Percentiles rank a stretch among this genome's conserved stretches.
Evolutionary conservation across 2,329 filamentous ascomycete genomes (phyloP).

Genomic region (Chaetomium sp.): DNA sequence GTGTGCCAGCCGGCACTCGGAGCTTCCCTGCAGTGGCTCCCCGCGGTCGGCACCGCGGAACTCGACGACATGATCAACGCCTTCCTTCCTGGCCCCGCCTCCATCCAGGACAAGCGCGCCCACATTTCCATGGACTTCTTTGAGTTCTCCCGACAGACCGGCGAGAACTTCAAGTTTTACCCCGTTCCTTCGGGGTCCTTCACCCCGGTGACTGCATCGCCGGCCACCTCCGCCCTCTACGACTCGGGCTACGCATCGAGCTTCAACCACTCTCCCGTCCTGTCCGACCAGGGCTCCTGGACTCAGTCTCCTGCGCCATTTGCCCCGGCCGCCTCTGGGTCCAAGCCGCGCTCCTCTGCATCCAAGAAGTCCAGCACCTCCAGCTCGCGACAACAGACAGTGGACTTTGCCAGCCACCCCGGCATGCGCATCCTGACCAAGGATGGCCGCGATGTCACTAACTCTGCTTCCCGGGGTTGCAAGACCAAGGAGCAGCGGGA

Average conservation of each 20-base stretch:
- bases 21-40: slow-evolving; percentile 63
- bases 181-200: slow-evolving; percentile 48
- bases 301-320: slow-evolving; percentile 41
- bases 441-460: slow-evolving; percentile 64
- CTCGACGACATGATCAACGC: slow-evolving; percentile 62
- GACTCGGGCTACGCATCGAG: slow-evolving; percentile 52
- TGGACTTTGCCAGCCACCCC: slow-evolving; percentile 57
- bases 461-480: slow-evolving; percentile 61
- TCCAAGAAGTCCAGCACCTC: slow-evolving; percentile 36
- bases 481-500: slow-evolving; percentile 70
- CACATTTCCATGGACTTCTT: slow-evolving; percentile 62
- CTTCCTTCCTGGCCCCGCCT: slow-evolving; percentile 56
- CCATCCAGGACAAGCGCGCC: slow-evolving; percentile 61
- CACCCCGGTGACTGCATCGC: slow-evolving; percentile 47
- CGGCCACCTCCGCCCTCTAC: slow-evolving; percentile 47
- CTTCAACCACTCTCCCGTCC: slow-evolving; percentile 53
- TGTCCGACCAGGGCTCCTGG: slow-evolving; percentile 52
- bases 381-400: slow-evolving; percentile 40
- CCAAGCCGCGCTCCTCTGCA: slow-evolving; percentile 28
- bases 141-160: slow-evolving; percentile 54
- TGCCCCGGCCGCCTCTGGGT: slow-evolving; percentile 37
- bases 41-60: slow-evolving; percentile 64
- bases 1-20: slow-evolving; percentile 62
- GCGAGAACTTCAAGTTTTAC: slow-evolving; percentile 64
- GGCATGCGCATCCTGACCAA: slow-evolving; percentile 69